Percentiles rank a stretch among this genome's conserved stretches.
Conservation (phyloP, 192 early-diverging fungal genomes). For the Podila horticola region DNA sequence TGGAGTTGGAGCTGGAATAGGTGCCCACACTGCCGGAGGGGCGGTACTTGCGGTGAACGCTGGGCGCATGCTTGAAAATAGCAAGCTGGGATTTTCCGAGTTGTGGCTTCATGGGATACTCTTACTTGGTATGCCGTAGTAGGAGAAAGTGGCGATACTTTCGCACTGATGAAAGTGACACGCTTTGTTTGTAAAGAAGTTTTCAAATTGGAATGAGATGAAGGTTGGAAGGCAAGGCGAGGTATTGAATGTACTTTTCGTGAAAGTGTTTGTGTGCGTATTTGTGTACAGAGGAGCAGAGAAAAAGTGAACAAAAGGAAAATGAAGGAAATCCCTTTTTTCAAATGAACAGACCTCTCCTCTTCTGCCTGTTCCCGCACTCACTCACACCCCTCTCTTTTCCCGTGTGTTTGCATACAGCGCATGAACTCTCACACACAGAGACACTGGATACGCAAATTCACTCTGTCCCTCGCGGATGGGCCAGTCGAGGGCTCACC, state of each 20-base stretch:
- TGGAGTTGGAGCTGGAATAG: too few species aligned
- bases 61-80: slow-evolving; percentile 44
- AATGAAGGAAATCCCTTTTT: background rate
- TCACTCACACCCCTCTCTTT: background rate
- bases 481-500: background rate
- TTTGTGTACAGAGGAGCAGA: background rate
- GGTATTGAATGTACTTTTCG: too few species aligned
- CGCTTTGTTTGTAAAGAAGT: too few species aligned
- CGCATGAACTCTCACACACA: background rate
- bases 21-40: slow-evolving; percentile 10
- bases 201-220: too few species aligned
- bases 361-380: background rate
- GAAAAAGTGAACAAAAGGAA: background rate
- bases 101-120: slow-evolving; percentile 31
- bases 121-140: too few species aligned
- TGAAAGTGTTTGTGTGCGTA: too few species aligned
- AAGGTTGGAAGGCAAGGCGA: too few species aligned
- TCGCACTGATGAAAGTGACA: too few species aligned
- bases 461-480: background rate
- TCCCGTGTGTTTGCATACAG: background rate
- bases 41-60: slow-evolving; percentile 41
- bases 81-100: slow-evolving; percentile 36
- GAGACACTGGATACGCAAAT: background rate
- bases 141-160: too few species aligned
- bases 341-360: background rate